These are phyloP conservation scores for Magnusiomyces tetraspermus DNA, from an alignment of 1,139 yeast genomes.

Conservation along the genomic window DNA sequence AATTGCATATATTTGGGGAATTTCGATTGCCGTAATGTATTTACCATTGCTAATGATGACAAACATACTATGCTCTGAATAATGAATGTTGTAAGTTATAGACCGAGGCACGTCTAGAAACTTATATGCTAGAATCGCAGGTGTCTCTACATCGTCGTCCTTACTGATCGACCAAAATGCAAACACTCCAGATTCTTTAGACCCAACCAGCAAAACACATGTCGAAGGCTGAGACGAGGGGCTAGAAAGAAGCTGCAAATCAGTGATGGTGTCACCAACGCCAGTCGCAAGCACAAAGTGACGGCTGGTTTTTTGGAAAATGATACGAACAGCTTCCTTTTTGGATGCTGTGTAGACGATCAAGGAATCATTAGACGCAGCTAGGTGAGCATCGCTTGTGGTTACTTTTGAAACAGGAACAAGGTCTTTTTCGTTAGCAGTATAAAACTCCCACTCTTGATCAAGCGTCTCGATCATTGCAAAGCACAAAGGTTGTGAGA, in stretches of 20 bases:
- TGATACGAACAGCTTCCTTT: conserved; percentile 22
- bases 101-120: not conserved
- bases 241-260: conserved; percentile 3
- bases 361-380: conserved; percentile 26
- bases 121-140: not conserved
- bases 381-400: conserved; percentile 20
- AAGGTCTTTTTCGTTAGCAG: conserved; percentile 14
- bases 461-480: too few species aligned
- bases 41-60: too few species aligned
- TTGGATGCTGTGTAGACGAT: conserved; percentile 28
- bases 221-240: conserved; percentile 6
- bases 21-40: too few species aligned
- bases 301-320: conserved; percentile 23
- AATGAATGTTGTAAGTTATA: too few species aligned
- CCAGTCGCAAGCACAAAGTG: conserved; percentile 17
- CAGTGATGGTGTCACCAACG: not conserved
- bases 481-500: too few species aligned
- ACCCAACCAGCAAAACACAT: not conserved
- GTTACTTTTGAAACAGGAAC: conserved; percentile 23
- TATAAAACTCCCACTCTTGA: too few species aligned
- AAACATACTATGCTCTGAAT: too few species aligned
- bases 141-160: not conserved
- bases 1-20: too few species aligned
- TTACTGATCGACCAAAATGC: not conserved
- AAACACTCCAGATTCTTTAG: not conserved